Evolutionary conservation across 257 asterid species (phyloP).

Genomic region (Salvia rosmarinus): DNA sequence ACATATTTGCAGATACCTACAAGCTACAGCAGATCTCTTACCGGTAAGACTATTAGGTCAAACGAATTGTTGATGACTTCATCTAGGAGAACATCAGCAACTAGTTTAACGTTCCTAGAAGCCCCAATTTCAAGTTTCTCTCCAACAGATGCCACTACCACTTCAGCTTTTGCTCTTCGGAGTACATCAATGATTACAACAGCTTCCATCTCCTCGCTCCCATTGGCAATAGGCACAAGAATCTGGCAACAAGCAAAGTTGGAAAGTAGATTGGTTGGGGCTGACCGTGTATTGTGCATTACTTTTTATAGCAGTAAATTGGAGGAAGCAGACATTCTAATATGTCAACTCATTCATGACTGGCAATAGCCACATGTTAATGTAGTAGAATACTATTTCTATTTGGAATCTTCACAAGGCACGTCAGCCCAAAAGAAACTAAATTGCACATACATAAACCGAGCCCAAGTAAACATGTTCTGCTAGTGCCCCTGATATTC

Average conservation of each 20-base stretch:
- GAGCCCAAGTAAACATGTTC: slow-evolving; percentile 17
- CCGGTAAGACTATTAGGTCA: slow-evolving; percentile 87
- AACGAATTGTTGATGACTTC: slow-evolving; percentile 63
- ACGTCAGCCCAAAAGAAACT: not conserved
- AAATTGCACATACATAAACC: not conserved
- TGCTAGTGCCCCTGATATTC: slow-evolving; percentile 14
- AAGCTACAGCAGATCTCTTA: slow-evolving; percentile 39
- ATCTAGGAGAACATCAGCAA: slow-evolving; percentile 81
- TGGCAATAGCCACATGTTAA: not conserved
- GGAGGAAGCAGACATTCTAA: slow-evolving; percentile 2
- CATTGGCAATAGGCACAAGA: slow-evolving; percentile 97
- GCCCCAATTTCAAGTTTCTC: slow-evolving; percentile 74
- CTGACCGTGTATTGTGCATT: not conserved
- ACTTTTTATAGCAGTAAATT: not conserved
- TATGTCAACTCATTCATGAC: not conserved
- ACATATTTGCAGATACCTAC: not conserved
- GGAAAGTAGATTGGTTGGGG: not conserved
- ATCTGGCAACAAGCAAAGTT: slow-evolving; percentile 47
- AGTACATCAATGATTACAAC: slow-evolving; percentile 82
- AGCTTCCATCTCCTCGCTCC: slow-evolving; percentile 98
- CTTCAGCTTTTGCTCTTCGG: slow-evolving; percentile 85
- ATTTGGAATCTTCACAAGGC: not conserved
- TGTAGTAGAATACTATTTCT: not conserved
- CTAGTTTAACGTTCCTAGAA: slow-evolving; percentile 88
- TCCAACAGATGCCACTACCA: slow-evolving; percentile 85